Evolutionary conservation across 1,284 basidiomycete species (phyloP).

Genomic region (Chiua sp.): DNA sequence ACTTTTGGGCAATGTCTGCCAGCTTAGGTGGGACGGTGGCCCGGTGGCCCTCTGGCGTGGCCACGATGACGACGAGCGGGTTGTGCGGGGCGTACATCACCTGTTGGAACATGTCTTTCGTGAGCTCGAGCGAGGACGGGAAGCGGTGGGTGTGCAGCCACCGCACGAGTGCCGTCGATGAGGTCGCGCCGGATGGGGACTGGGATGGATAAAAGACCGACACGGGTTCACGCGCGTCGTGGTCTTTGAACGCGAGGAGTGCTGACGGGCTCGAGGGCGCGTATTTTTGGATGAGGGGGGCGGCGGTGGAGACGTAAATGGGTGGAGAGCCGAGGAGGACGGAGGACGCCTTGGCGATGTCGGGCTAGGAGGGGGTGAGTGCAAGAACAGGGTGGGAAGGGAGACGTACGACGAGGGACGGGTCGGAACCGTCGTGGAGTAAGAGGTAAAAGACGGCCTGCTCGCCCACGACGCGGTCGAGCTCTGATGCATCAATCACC

Average conservation of each 20-base stretch:
- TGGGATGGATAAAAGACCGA: conserved; percentile 39
- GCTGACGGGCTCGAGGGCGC: conserved; percentile 58
- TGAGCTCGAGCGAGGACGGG: conserved; percentile 74
- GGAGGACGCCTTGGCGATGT: conserved; percentile 53
- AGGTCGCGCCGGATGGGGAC: conserved; percentile 18
- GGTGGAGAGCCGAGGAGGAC: conserved; percentile 73
- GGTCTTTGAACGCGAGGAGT: conserved; percentile 80
- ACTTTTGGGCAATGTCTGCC: conserved; percentile 62
- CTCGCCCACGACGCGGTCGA: conserved; percentile 56
- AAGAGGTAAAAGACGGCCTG: conserved; percentile 79
- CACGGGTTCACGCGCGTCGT: conserved; percentile 49
- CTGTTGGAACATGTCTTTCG: conserved; percentile 74
- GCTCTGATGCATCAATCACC: conserved; percentile 55
- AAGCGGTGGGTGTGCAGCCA: conserved; percentile 76
- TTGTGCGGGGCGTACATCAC: conserved; percentile 80
- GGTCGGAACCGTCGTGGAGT: conserved; percentile 58
- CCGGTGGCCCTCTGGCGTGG: conserved; percentile 46
- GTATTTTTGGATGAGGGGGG: conserved; percentile 56
- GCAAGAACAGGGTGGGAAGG: not conserved
- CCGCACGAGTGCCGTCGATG: conserved; percentile 28
- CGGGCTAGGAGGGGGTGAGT: conserved; percentile 40
- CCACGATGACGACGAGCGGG: conserved; percentile 80
- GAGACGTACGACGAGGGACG: conserved; percentile 47
- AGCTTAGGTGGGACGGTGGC: conserved; percentile 53
- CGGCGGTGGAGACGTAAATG: conserved; percentile 60